Conservation (phyloP, 2,329 filamentous ascomycete genomes). For the Teratosphaeriaceae sp. region DNA sequence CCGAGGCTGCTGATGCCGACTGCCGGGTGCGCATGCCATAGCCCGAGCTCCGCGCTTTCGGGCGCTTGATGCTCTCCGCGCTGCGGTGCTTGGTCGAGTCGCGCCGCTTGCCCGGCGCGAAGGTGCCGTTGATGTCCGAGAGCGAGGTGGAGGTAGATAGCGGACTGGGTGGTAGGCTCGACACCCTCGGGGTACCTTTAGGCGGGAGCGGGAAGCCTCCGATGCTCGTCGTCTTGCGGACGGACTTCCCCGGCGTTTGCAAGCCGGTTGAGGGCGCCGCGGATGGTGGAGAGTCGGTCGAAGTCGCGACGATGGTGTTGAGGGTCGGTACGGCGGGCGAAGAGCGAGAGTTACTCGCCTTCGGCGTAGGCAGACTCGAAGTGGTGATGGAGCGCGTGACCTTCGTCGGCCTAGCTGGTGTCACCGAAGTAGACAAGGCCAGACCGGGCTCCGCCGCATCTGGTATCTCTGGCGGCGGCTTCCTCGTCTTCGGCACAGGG, state of each 20-base stretch:
- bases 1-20: conserved; percentile 35
- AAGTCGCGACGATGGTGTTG: conserved; percentile 34
- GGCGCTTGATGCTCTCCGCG: conserved; percentile 22
- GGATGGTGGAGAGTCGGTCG: conserved; percentile 5
- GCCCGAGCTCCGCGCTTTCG: conserved; percentile 25
- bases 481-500: conserved; percentile 63
- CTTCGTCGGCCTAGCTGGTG: conserved; percentile 36
- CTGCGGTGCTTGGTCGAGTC: conserved; percentile 27
- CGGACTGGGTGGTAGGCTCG: conserved; percentile 55
- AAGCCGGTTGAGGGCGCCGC: conserved; percentile 11
- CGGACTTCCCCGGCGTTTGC: conserved; percentile 50
- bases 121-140: conserved; percentile 21
- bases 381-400: conserved; percentile 33
- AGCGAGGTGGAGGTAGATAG: conserved; percentile 43
- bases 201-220: conserved; percentile 91
- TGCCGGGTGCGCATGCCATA: conserved; percentile 44
- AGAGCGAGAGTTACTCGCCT: conserved; percentile 37
- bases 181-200: conserved; percentile 50
- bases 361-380: conserved; percentile 47
- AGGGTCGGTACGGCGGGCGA: conserved; percentile 49
- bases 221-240: conserved; percentile 88
- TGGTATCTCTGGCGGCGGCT: conserved; percentile 48
- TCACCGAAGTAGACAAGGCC: conserved; percentile 19
- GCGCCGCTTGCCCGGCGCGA: conserved; percentile 27
- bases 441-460: conserved; percentile 10